Evolutionary conservation across 2,329 filamentous ascomycete genomes (phyloP).

Genomic region (Pseudonectria foliicola): DNA sequence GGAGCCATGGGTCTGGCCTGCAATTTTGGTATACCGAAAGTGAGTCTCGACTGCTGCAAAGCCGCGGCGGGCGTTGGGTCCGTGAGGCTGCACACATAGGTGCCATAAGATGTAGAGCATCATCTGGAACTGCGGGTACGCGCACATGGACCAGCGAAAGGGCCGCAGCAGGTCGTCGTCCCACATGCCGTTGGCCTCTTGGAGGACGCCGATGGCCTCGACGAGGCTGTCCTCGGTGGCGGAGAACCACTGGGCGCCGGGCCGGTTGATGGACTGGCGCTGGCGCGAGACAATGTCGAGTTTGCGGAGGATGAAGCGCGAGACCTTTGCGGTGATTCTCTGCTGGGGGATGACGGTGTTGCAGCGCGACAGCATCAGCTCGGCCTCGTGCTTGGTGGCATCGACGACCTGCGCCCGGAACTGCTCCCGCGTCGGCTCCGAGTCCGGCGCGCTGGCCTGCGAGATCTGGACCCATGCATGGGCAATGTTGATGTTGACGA

Average conservation of each 20-base stretch:
- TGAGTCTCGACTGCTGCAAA: slow-evolving; percentile 22
- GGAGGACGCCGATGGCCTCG: slow-evolving; percentile 27
- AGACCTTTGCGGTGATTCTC: slow-evolving; percentile 38
- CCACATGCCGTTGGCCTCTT: slow-evolving; percentile 22
- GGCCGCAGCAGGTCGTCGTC: slow-evolving; percentile 30
- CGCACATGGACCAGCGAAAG: slow-evolving; percentile 31
- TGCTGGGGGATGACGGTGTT: slow-evolving; percentile 9
- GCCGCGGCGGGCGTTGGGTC: slow-evolving; percentile 23
- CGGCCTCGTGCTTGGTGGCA: slow-evolving; percentile 29
- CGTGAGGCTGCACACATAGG: slow-evolving; percentile 31
- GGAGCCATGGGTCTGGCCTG: slow-evolving; percentile 7
- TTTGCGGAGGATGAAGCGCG: slow-evolving; percentile 33
- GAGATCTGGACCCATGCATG: slow-evolving; percentile 17
- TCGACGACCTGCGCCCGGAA: slow-evolving; percentile 34
- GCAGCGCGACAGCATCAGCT: not conserved
- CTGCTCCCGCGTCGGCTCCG: slow-evolving; percentile 15
- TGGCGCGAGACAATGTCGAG: slow-evolving; percentile 40
- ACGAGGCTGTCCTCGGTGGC: slow-evolving; percentile 27
- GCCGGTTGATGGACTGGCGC: slow-evolving; percentile 20
- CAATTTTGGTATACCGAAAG: slow-evolving; percentile 1
- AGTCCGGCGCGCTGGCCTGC: slow-evolving; percentile 12
- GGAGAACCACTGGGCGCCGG: slow-evolving; percentile 11
- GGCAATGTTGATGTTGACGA: slow-evolving; percentile 46
- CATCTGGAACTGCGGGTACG: slow-evolving; percentile 36
- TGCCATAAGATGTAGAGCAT: slow-evolving; percentile 38